Evolutionary conservation across 2,329 filamentous ascomycete genomes (phyloP), one percentile per base, ranked within the genome.

Genomic region (Onygena corvina): DNA sequence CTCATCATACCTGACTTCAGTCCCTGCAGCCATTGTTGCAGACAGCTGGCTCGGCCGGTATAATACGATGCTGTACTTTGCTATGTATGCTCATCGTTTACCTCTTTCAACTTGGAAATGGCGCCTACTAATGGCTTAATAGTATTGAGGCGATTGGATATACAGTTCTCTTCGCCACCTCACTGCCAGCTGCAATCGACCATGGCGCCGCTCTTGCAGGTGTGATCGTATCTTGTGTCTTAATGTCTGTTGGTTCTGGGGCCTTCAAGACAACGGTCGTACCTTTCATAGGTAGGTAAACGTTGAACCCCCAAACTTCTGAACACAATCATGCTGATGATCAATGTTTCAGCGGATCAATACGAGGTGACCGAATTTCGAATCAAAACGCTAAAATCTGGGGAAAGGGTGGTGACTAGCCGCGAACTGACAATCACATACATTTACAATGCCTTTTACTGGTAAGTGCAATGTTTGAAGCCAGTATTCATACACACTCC

Each of bases 1-100:
- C 57, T 73, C 73, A 55, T 64, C 57, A 72, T 73, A 55, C 64
- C 53, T 67, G 1, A 58, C 60, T 2, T 65, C 68, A 0, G 50
- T 67, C 3, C 35, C 60, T 3, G 61, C 66, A 30, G 66, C 66
- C 3, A 54, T 66, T 33, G 1, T 71, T 4, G 62, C 66, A 4
- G 69, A 70, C 52, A 60, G 57, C n/a, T 63, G 57, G 46, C 54
- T 70, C 9, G 68, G 67, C 11, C 60, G 67, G 30, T 68, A 65
- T 48, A 62, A 56, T 9, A 66, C 64, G 2, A 23, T 51, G 62
- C 29, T 52, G 64, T 35, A 60, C 61, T 44, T 55, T 65, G n/a
- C n/a, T 16, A 53, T 54, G 54, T 56, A 30, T 16, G 48, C 57
- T 30, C n/a, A 18, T n/a, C 11, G 18, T 23, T 14, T 6, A 20